Evolutionary conservation across 371 early-diverging fungal species (phyloP), one percentile per base, ranked within the genome.

Genomic region (Mucor racemosus): DNA sequence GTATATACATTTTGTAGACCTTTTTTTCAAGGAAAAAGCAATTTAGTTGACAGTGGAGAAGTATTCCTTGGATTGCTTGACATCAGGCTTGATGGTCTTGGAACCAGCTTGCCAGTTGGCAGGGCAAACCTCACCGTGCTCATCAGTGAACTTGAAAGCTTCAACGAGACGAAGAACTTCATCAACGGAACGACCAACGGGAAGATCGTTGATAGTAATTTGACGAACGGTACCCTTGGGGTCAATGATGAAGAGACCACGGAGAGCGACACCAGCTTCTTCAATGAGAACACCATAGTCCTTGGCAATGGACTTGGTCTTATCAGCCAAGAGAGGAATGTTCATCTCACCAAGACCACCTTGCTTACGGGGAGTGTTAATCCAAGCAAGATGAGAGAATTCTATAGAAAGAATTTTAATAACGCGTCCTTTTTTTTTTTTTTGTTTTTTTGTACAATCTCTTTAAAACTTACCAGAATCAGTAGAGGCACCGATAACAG

Each of bases 31-130:
- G 19, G n/a, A 6, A 42, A n/a, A 7, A 14, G 9, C 21, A 21
- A 21, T 21, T 48, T 48, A 48, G 48, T 48, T 48, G 48, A 48
- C 50, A 21, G 50, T 14, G 14, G 21, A 9, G 19, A 67, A 67
- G 42, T 61, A 67, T 2, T 56, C 55, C 55, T 61, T 56, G 17
- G 62, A 60, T n/a, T 56, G 39, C 36, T 66, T 35, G 8, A 89
- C 86, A 73, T 89, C 90, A 44, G 94, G 88, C 77, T 86, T 87
- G 71, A 87, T 86, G 66, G 88, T 82, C 72, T 80, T 78, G 54
- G 73, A 78, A 64, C 96, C 96, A 77, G 88, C 89, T 69, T 83
- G 77, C 96, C 97, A 97, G 86, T 90, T 90, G 56, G 90, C 94
- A 60, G 96, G 95, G 90, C 95, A 95, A 11, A 86, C 86, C 40